phyloP scores from a whole-genome alignment of 1,284 basidiomycete genomes.

The Melanopsichium pennsylvanicum region DNA sequence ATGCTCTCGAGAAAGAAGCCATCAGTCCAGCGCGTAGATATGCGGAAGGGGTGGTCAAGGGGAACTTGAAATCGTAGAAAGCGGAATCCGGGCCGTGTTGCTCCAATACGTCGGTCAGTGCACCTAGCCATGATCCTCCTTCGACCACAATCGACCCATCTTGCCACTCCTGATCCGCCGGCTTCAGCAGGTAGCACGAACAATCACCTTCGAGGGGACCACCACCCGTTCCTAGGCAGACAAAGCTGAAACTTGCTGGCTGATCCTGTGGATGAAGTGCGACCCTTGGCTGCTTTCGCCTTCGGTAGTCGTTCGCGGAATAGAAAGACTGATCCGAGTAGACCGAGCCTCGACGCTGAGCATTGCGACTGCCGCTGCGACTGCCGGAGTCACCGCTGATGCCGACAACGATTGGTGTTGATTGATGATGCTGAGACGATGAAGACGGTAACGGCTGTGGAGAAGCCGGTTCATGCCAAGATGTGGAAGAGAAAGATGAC shows the following conservation, averaged over 20 bases:
- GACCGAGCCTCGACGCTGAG: constrained; percentile 13
- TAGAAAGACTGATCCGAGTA: constrained; percentile 41
- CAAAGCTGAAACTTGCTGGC: constrained; percentile 54
- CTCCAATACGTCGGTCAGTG: constrained; percentile 54
- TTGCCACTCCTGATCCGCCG: constrained; percentile 58
- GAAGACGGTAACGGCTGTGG: constrained; percentile 1
- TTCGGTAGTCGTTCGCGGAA: constrained; percentile 34
- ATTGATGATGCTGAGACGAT: constrained; percentile 1
- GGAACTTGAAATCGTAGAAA: constrained; percentile 56
- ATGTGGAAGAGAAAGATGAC: constrained; percentile 6
- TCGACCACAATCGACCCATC: constrained; percentile 65
- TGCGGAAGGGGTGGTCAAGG: constrained; percentile 36
- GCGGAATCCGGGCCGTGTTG: constrained; percentile 50
- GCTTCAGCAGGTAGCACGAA: constrained; percentile 67
- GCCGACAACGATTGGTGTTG: background rate
- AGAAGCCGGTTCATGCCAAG: constrained; percentile 2
- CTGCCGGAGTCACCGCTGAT: background rate
- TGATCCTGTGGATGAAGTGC: constrained; percentile 37
- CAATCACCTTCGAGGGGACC: constrained; percentile 67
- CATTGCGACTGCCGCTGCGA: constrained; percentile 11
- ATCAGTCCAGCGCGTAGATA: constrained; percentile 55
- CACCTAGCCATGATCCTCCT: constrained; percentile 64
- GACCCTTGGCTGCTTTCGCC: constrained; percentile 38
- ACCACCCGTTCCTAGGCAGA: constrained; percentile 67
- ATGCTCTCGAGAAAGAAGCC: constrained; percentile 54